Evolutionary conservation across 2,329 filamentous ascomycete genomes (phyloP).

Genomic region (Aspergillus sp.): DNA sequence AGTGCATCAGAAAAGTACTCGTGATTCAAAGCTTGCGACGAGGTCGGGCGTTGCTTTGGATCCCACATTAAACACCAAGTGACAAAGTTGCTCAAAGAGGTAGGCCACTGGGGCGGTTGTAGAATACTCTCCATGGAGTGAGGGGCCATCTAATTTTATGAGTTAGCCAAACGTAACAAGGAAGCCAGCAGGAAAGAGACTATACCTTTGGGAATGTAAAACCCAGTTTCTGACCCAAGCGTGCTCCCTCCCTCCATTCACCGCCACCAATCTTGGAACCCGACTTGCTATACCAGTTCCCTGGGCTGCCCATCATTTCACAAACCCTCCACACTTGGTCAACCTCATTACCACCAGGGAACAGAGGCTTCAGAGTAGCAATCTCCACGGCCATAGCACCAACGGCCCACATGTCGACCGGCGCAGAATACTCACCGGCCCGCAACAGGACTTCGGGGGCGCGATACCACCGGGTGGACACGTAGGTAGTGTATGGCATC

Average conservation of each 20-base stretch:
- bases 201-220: slow-evolving; percentile 86
- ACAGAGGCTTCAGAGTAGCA: slow-evolving; percentile 89
- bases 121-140: slow-evolving; percentile 94
- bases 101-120: slow-evolving; percentile 82
- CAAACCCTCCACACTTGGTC: slow-evolving; percentile 98
- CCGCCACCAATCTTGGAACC: slow-evolving; percentile 82
- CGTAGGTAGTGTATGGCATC: slow-evolving; percentile 93
- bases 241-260: slow-evolving; percentile 92
- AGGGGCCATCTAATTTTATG: slow-evolving; percentile 68
- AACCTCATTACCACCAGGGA: slow-evolving; percentile 95
- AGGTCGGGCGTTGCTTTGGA: slow-evolving; percentile 82
- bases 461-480: slow-evolving; percentile 91
- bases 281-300: slow-evolving; percentile 93
- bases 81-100: slow-evolving; percentile 80
- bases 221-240: slow-evolving; percentile 87
- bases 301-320: slow-evolving; percentile 98
- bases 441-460: slow-evolving; percentile 89
- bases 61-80: slow-evolving; percentile 99
- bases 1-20: slow-evolving; percentile 91
- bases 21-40: slow-evolving; percentile 85
- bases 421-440: slow-evolving; percentile 92
- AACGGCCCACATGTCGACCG: slow-evolving; percentile 97
- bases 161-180: slow-evolving; percentile 2
- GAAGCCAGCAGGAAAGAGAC: background rate
- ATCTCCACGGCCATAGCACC: slow-evolving; percentile 98